These are phyloP conservation scores for Paramyrothecium roridum DNA, from an alignment of 2,329 filamentous ascomycete species.

Conservation along the genomic window DNA sequence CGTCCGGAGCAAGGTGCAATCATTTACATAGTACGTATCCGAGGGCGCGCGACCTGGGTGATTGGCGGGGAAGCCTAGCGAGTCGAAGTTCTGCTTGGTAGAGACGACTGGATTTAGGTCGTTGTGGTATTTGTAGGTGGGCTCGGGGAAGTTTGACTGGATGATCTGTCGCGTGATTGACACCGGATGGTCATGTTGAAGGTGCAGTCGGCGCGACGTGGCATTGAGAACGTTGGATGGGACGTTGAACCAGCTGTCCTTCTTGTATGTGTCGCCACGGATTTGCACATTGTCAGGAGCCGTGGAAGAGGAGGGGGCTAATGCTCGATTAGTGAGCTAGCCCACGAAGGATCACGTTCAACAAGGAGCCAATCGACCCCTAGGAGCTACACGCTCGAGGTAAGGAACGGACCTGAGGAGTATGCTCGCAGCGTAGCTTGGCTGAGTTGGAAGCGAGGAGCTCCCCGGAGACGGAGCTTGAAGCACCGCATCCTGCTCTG, in stretches of 20 bases:
- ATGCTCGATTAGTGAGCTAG: neutral
- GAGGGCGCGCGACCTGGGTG: constrained; percentile 84
- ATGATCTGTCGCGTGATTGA: constrained; percentile 89
- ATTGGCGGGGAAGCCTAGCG: constrained; percentile 83
- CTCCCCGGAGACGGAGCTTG: neutral
- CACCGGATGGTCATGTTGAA: constrained; percentile 87
- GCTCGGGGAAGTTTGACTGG: constrained; percentile 76
- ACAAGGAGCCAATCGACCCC: neutral
- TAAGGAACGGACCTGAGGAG: constrained; percentile 1
- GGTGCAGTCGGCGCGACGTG: constrained; percentile 76
- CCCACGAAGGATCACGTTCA: neutral
- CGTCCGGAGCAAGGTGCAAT: constrained; percentile 78
- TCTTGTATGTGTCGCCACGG: constrained; percentile 53
- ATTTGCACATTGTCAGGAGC: constrained; percentile 43
- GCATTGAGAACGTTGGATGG: constrained; percentile 71
- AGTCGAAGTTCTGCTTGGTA: constrained; percentile 89
- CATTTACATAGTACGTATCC: constrained; percentile 95
- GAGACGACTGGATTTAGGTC: constrained; percentile 79
- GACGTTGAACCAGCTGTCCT: constrained; percentile 82
- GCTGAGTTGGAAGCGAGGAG: neutral
- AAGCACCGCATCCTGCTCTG: neutral
- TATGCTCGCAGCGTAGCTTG: neutral
- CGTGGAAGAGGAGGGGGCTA: neutral
- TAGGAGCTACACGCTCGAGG: neutral
- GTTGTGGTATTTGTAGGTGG: constrained; percentile 74